A percentile compares a stretch with the other conserved stretches of the same genome.
These are phyloP conservation scores for Coniochaeta pulveracea DNA, from an alignment of 2,329 filamentous ascomycete genomes.

Conservation along the genomic window DNA sequence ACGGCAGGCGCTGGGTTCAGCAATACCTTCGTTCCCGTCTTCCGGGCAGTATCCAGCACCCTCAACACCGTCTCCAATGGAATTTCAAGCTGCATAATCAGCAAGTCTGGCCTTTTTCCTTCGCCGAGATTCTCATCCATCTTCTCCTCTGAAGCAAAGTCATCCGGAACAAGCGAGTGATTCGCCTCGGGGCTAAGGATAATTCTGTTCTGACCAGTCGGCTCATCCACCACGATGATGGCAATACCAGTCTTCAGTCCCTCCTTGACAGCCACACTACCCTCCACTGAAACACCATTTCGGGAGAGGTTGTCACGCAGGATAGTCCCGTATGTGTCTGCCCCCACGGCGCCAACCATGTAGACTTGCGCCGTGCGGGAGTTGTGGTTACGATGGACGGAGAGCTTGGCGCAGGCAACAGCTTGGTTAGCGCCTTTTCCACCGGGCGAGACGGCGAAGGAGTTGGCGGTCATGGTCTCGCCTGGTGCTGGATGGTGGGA, in stretches of 20 bases:
- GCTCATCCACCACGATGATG: slow-evolving; percentile 64
- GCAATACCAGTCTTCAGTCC: slow-evolving; percentile 55
- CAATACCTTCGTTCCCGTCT: slow-evolving; percentile 48
- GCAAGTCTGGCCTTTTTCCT: slow-evolving; percentile 38
- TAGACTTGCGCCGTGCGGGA: slow-evolving; percentile 34
- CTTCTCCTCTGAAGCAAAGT: slow-evolving; percentile 18
- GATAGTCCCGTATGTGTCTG: slow-evolving; percentile 51
- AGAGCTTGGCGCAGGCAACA: slow-evolving; percentile 76
- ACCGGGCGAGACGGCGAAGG: slow-evolving; percentile 71
- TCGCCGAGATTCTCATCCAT: slow-evolving; percentile 3
- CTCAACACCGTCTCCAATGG: slow-evolving; percentile 54
- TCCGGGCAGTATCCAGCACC: slow-evolving; percentile 40
- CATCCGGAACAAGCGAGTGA: slow-evolving; percentile 27
- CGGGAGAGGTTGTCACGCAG: slow-evolving; percentile 45
- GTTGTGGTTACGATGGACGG: slow-evolving; percentile 35
- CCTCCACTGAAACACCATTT: slow-evolving; percentile 48
- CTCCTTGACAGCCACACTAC: slow-evolving; percentile 32
- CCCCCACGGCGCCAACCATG: slow-evolving; percentile 67
- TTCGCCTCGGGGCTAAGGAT: slow-evolving; percentile 65
- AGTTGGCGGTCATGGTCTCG: slow-evolving; percentile 74
- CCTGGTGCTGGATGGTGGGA: slow-evolving; percentile 72
- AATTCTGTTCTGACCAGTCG: slow-evolving; percentile 66
- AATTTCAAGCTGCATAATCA: slow-evolving; percentile 73
- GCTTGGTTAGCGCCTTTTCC: slow-evolving; percentile 97
- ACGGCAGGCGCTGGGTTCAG: slow-evolving; percentile 79